Evolutionary conservation across 805 yeast species (phyloP).

Genomic region (Monosporozyma unispora): DNA sequence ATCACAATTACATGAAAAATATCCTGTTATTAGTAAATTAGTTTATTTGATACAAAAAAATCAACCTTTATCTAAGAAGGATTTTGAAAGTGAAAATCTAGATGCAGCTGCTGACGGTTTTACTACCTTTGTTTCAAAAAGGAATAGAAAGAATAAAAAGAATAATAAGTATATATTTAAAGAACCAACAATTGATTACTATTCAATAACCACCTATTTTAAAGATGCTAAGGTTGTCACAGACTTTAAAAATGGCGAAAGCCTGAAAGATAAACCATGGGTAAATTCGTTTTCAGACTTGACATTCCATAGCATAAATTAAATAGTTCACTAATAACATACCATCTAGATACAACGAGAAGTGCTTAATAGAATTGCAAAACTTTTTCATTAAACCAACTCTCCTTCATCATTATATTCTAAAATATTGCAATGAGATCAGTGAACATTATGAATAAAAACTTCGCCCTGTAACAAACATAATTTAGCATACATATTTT

Average conservation of each 20-base stretch:
- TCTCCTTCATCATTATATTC: too few species aligned
- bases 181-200: slow-evolving; percentile 19
- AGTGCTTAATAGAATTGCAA: too few species aligned
- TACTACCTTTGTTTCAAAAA: slow-evolving; percentile 16
- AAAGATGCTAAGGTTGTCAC: slow-evolving; percentile 14
- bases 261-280: slow-evolving; percentile 32
- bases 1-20: slow-evolving; percentile 34
- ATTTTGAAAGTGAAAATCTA: slow-evolving; percentile 4
- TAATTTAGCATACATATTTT: neutral
- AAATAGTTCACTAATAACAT: neutral
- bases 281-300: slow-evolving; percentile 46
- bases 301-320: slow-evolving; percentile 33
- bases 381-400: too few species aligned
- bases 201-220: slow-evolving; percentile 13
- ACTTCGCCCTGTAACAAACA: neutral
- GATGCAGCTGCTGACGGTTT: slow-evolving; percentile 13
- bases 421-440: too few species aligned
- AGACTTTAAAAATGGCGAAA: slow-evolving; percentile 19
- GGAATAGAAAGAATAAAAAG: slow-evolving; percentile 12
- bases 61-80: slow-evolving; percentile 9
- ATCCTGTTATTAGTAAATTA: slow-evolving; percentile 37
- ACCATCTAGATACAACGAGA: neutral
- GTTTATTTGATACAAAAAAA: slow-evolving; percentile 6
- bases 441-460: neutral
- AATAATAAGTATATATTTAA: slow-evolving; percentile 6